These are phyloP conservation scores for Zoysia matrella DNA, from an alignment of 202 grass and related monocot species.

Conservation along the genomic window DNA sequence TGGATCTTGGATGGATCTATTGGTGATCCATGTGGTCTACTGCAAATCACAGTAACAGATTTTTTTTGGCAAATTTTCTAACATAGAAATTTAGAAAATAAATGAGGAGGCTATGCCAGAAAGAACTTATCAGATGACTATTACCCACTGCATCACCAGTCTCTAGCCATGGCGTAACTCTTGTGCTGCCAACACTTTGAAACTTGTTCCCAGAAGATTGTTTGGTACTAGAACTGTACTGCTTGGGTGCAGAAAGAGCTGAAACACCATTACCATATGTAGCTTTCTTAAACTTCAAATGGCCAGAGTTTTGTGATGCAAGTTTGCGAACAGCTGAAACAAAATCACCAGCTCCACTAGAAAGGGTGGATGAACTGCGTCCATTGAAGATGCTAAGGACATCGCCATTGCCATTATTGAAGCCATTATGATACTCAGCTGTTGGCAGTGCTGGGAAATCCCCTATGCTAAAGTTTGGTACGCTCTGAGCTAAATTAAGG, in stretches of 20 bases:
- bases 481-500: slow-evolving; percentile 50
- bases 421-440: slow-evolving; percentile 65
- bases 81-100: not conserved
- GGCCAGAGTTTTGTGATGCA: slow-evolving; percentile 61
- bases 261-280: slow-evolving; percentile 61
- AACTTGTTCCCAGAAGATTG: slow-evolving; percentile 73
- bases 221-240: slow-evolving; percentile 60
- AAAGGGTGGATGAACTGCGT: slow-evolving; percentile 46
- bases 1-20: not conserved
- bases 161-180: slow-evolving; percentile 86
- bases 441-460: slow-evolving; percentile 86
- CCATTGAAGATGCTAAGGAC: slow-evolving; percentile 46
- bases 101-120: slow-evolving; percentile 1
- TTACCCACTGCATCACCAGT: slow-evolving; percentile 98
- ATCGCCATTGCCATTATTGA: slow-evolving; percentile 59
- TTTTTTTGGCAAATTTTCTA: not conserved
- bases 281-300: slow-evolving; percentile 72
- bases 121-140: slow-evolving; percentile 36
- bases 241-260: slow-evolving; percentile 59
- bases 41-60: not conserved
- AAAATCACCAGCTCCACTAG: slow-evolving; percentile 72
- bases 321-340: slow-evolving; percentile 87
- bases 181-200: slow-evolving; percentile 51
- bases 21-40: not conserved
- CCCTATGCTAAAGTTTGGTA: slow-evolving; percentile 77